Conservation (phyloP, 2,329 filamentous ascomycete species). For the Kalmusia sp. region DNA sequence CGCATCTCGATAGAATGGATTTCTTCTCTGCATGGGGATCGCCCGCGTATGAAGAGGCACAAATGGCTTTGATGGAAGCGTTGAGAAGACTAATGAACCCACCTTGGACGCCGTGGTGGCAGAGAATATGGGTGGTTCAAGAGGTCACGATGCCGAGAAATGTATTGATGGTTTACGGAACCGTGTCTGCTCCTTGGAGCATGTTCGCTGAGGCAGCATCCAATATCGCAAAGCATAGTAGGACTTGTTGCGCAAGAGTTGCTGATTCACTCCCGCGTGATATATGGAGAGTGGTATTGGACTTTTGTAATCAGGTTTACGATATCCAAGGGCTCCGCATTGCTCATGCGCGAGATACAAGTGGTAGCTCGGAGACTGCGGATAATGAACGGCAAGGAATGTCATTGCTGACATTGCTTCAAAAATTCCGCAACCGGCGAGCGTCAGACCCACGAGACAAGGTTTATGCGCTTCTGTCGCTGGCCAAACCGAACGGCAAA, state of each 20-base stretch:
- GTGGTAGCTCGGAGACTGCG: not conserved
- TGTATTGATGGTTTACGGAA: conserved; percentile 12
- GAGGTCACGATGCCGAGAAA: conserved; percentile 17
- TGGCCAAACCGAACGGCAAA: not conserved
- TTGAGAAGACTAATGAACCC: conserved; percentile 21
- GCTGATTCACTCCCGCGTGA: conserved; percentile 2
- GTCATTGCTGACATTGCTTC: conserved; percentile 7
- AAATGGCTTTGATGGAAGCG: conserved; percentile 11
- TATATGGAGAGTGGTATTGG: conserved; percentile 7
- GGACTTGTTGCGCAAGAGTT: conserved; percentile 2
- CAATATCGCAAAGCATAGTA: not conserved
- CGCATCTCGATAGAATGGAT: not conserved
- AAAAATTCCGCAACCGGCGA: conserved; percentile 15
- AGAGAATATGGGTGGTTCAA: conserved; percentile 26
- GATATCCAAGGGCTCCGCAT: conserved; percentile 9
- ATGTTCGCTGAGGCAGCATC: conserved; percentile 17
- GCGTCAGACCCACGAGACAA: conserved; percentile 26
- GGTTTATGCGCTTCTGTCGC: conserved; percentile 21
- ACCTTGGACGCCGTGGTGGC: conserved; percentile 22
- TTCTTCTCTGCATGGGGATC: not conserved
- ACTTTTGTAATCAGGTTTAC: conserved; percentile 6
- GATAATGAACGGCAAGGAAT: not conserved
- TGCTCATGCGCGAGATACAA: not conserved
- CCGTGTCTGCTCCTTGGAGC: conserved; percentile 17
- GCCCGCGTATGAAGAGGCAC: not conserved